A percentile compares a stretch with the other conserved stretches of the same genome.
Conservation (phyloP, 306 rosid genomes). For the apple (Malus domestica) region DNA sequence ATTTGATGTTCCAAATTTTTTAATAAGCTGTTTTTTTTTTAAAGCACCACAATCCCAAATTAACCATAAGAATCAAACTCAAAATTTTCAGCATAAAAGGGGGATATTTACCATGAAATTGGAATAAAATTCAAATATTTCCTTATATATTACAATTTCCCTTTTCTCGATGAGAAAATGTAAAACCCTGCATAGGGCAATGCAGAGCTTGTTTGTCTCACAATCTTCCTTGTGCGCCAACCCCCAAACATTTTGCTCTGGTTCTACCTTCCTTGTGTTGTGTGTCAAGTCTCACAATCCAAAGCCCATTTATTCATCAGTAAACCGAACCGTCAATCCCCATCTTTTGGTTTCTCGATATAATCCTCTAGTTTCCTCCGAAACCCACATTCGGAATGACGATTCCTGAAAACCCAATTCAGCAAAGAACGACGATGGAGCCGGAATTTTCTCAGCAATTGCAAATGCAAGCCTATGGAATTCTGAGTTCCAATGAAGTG, state of each 20-base stretch:
- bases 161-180: no score
- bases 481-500: slow-evolving; percentile 1
- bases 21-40: no score
- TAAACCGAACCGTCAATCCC: neutral
- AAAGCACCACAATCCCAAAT: no score
- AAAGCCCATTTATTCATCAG: neutral
- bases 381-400: neutral
- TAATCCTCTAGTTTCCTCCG: neutral
- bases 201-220: neutral
- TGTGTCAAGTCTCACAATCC: neutral
- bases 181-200: neutral
- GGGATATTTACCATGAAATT: no score
- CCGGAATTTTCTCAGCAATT: neutral
- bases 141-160: neutral
- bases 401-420: neutral
- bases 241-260: neutral
- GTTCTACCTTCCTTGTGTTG: neutral
- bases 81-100: no score
- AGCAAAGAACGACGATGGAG: neutral
- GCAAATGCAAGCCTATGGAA: neutral
- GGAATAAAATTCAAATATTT: no score
- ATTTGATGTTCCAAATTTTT: no score
- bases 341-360: neutral
- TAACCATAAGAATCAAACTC: no score
- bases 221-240: neutral